Evolutionary conservation across 1,139 yeast genomes (phyloP), one percentile per base, ranked within the genome.

Genomic region (Blastobotrys petasosporus): DNA sequence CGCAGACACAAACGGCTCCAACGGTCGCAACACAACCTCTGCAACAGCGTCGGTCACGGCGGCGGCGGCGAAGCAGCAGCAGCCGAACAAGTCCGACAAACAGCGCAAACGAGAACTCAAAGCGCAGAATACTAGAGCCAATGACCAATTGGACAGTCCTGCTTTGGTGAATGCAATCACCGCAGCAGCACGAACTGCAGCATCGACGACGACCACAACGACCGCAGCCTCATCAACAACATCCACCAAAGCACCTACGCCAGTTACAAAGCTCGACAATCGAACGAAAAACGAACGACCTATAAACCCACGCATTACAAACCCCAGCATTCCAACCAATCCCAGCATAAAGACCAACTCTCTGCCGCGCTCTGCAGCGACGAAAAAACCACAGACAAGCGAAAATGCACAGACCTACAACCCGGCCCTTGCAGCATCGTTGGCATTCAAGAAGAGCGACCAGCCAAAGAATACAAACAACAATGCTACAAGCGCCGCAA

Each of bases 31-130:
- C 33, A 20, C 25, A 20, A 20, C 4, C 25, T 20, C 25, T 20
- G 25, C 25, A 7, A 7, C 25, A 7, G 7, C 25, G 32, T 15
- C 35, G 31, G 42, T 31, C 11, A 34, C 31, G 16, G 33, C 39
- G 17, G 28, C 17, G 33, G 16, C 11, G 23, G 37, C 20, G 15
- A 39, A 39, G 36, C 45, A 47, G 38, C 10, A 37, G 9, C 46
- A 51, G 41, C 53, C 54, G 32, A 50, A 51, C 36, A 48, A 50
- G 43, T 45, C 53, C 8, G 32, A 35, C 11, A 37, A 39, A 4
- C 44, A 34, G 36, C 37, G 39, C 39, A 32, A 9, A 13, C 39
- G 39, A 30, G 42, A 39, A 15, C 37, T 16, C 31, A 37, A 31
- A 32, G 36, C 33, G 23, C 44, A 38, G 37, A 23, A 35, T n/a